Base-by-base conservation (phyloP, 2,329 filamentous ascomycete genomes). In the Beauveria medogensis region DNA sequence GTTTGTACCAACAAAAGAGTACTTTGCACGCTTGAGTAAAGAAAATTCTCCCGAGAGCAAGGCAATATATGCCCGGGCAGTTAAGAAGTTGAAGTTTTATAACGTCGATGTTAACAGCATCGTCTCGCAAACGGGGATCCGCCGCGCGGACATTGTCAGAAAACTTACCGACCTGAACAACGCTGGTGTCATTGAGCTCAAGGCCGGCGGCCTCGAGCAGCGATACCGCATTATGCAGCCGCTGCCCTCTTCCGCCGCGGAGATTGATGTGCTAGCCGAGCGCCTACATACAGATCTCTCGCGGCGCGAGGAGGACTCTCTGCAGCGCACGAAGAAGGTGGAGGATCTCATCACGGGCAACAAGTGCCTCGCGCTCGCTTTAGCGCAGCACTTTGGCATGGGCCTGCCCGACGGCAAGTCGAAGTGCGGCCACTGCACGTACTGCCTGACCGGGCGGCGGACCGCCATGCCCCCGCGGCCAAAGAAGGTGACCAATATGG, bases 301-400 rank as follows among this genome's bases (percentile, higher is more conserved):
- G 57, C 66, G 68, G 1, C 78, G 80, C 54, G 54, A 56, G 1
- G 84, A 88, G 65, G 79, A 83, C 44, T 81, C 81, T 9, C 68
- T 87, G 3, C 67, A 70, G 0, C 78, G 83, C 0, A 77, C 80
- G 0, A 71, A 80, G 22, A 69, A 80, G 20, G 75, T 87, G 3
- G 73, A 80, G 26, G 68, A 77, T n/a, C 74, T 87, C 3, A 73
- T 87, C 60, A 86, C 83, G 0, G 76, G 73, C 0, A 65, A 68
- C 2, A 67, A 71, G 22, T 87, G 84, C 65, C 81, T 84, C 61
- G 78, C 83, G 0, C 70, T 71, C 1, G 71, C 75, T 0, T 72
- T 88, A 0, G 81, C 84, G 0, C 66, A 75, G 28, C 80, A 87
- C 64, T 86, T 87, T 63, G 83, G 82, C 24, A 84, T 85, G 69